phyloP scores from a whole-genome alignment of 495 filamentous ascomycete species.

The Neohortaea acidophila region DNA sequence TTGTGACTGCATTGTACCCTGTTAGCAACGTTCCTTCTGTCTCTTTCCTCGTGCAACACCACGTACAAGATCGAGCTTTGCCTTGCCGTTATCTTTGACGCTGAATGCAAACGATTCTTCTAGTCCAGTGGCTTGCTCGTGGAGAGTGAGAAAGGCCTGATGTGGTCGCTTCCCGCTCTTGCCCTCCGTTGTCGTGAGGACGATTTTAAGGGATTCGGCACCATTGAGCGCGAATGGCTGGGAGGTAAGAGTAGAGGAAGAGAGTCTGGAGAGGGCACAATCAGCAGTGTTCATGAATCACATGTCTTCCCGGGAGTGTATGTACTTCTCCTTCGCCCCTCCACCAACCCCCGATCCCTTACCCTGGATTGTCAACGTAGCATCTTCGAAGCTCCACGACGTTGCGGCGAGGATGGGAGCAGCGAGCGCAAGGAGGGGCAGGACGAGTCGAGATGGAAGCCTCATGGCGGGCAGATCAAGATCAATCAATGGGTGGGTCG shows the following conservation, averaged over 20 bases:
- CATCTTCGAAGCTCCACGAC: conserved; percentile 76
- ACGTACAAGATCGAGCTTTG: conserved; percentile 64
- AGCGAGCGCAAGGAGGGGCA: conserved; percentile 6
- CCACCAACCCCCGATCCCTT: conserved; percentile 51
- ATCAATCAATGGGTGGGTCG: too few relatives aligned
- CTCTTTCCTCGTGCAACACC: neutral
- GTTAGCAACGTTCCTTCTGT: neutral
- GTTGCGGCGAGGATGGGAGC: conserved; percentile 39
- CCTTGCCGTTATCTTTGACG: conserved; percentile 78
- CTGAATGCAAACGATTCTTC: conserved; percentile 80
- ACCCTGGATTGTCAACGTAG: conserved; percentile 55
- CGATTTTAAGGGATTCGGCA: conserved; percentile 65
- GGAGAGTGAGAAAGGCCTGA: conserved; percentile 77
- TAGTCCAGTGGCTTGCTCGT: conserved; percentile 55
- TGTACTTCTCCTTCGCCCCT: conserved; percentile 59
- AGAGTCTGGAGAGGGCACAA: conserved; percentile 38
- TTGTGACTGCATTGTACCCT: conserved; percentile 42
- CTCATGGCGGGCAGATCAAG: conserved; percentile 6
- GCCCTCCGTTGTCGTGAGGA: conserved; percentile 65
- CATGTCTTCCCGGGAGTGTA: neutral
- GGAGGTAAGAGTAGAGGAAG: conserved; percentile 41
- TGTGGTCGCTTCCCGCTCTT: conserved; percentile 69
- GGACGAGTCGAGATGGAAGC: neutral
- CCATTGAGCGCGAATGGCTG: conserved; percentile 45
- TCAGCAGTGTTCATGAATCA: neutral